These are phyloP conservation scores for Tetracladium marchalianum DNA, from an alignment of 495 filamentous ascomycete genomes.

Conservation along the genomic window DNA sequence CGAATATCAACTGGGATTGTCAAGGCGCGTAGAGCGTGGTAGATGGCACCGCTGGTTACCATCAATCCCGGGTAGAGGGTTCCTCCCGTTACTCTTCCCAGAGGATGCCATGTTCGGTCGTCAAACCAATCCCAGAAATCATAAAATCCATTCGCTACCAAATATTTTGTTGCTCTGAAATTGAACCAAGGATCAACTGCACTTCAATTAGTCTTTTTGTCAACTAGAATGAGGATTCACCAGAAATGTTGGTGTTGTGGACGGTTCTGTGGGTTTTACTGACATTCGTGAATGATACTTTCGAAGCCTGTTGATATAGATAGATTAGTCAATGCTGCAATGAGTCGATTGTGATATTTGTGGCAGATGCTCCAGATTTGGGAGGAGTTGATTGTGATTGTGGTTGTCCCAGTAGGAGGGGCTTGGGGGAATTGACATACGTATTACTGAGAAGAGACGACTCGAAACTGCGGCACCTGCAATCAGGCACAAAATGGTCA, in stretches of 20 bases:
- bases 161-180: constrained; percentile 95
- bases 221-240: neutral
- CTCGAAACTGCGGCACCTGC: constrained; percentile 88
- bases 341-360: neutral
- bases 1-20: constrained; percentile 96
- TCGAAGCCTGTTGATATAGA: constrained; percentile 67
- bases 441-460: constrained; percentile 95
- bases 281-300: constrained; percentile 99
- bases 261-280: constrained; percentile 26
- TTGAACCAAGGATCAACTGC: constrained; percentile 99
- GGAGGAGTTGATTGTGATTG: neutral
- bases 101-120: constrained; percentile 99
- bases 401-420: neutral
- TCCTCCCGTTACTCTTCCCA: constrained; percentile 96
- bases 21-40: constrained; percentile 84
- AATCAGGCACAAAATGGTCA: constrained; percentile 87
- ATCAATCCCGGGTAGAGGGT: constrained; percentile 98
- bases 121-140: constrained; percentile 99
- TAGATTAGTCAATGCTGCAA: constrained; percentile 7
- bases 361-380: no score
- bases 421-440: constrained; percentile 24
- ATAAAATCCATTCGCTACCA: constrained; percentile 94
- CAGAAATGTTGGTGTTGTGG: neutral
- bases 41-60: constrained; percentile 97
- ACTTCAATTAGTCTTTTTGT: constrained; percentile 19